Conservation (phyloP, 371 early-diverging fungal species). For the Syncephalis plumigaleata region DNA sequence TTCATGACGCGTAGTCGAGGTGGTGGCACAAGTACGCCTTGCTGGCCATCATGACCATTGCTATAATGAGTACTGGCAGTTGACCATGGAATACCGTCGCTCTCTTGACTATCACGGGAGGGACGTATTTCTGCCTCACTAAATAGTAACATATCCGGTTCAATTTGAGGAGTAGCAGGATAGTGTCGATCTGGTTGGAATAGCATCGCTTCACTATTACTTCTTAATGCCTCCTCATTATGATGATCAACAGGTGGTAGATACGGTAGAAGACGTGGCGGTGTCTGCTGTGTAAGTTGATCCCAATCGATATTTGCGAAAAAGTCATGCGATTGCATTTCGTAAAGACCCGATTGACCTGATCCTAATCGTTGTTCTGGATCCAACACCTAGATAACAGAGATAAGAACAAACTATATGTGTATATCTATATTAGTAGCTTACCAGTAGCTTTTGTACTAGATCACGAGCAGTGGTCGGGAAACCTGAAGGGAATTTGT, state of each 20-base stretch:
- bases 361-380: slow-evolving; percentile 55
- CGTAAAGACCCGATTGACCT: slow-evolving; percentile 33
- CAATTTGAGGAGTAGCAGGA: too few species aligned
- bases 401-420: too few species aligned
- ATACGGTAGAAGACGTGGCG: slow-evolving; percentile 24
- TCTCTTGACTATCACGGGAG: too few species aligned
- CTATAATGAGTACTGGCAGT: too few species aligned
- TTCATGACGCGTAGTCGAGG: too few species aligned
- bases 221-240: slow-evolving; percentile 4
- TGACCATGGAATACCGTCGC: too few species aligned
- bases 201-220: neutral
- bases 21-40: too few species aligned
- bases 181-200: too few species aligned
- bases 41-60: too few species aligned
- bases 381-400: slow-evolving; percentile 27
- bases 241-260: slow-evolving; percentile 14
- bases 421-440: too few species aligned
- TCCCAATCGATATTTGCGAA: slow-evolving; percentile 81
- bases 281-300: slow-evolving; percentile 23
- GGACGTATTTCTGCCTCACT: too few species aligned
- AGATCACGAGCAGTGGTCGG: slow-evolving; percentile 46
- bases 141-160: too few species aligned
- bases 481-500: slow-evolving; percentile 57
- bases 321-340: slow-evolving; percentile 74
- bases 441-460: slow-evolving; percentile 46